A percentile compares a stretch with the other conserved stretches of the same genome.
phyloP scores from a whole-genome alignment of 2,329 filamentous ascomycete species.

The Cladorrhinum sp. region DNA sequence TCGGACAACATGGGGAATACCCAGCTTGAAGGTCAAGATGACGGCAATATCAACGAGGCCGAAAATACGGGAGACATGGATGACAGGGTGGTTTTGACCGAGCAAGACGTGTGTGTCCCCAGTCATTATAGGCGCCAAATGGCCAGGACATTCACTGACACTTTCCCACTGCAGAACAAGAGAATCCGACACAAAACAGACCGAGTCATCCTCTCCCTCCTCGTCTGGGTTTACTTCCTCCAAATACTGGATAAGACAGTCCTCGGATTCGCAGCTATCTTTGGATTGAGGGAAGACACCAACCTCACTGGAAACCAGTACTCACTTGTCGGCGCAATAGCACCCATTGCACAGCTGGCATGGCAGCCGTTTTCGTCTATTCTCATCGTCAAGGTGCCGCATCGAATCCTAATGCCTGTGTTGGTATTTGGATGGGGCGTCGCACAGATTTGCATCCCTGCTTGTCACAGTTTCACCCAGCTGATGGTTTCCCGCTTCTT shows the following conservation, averaged over 20 bases:
- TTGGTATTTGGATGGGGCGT: constrained; percentile 46
- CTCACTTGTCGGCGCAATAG: constrained; percentile 55
- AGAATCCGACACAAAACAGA: constrained; percentile 62
- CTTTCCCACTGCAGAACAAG: constrained; percentile 43
- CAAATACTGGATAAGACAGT: constrained; percentile 59
- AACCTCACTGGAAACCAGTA: constrained; percentile 53
- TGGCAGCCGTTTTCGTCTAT: constrained; percentile 60
- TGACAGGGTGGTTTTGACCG: neutral
- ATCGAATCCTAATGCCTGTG: constrained; percentile 54
- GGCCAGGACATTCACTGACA: neutral
- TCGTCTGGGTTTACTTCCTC: constrained; percentile 59
- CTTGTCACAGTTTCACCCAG: constrained; percentile 28
- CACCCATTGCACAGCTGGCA: constrained; percentile 57
- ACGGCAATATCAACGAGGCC: neutral
- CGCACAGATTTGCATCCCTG: constrained; percentile 37
- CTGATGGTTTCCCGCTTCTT: constrained; percentile 33
- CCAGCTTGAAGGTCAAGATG: neutral
- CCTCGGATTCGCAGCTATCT: constrained; percentile 56
- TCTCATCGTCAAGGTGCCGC: constrained; percentile 60
- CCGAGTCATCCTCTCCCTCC: constrained; percentile 51
- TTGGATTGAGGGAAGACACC: constrained; percentile 49
- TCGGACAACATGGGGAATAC: neutral
- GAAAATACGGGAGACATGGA: neutral
- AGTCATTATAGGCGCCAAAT: no score
- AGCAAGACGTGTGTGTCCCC: neutral